Percentiles rank a stretch among this genome's conserved stretches.
Conservation (phyloP, 495 filamentous ascomycete species). For the Tuber aestivum region DNA sequence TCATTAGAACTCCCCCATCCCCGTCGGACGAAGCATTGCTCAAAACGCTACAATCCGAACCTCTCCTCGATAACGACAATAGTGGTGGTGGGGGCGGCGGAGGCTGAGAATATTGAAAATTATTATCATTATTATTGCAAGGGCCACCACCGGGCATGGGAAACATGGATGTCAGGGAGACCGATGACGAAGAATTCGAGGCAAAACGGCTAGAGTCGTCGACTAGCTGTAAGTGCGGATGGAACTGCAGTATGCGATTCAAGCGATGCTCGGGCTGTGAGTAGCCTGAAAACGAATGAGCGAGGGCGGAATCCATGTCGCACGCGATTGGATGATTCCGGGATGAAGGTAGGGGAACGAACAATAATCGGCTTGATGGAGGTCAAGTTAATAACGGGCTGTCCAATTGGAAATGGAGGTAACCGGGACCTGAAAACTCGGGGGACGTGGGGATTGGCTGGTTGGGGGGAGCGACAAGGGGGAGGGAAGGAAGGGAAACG, state of each 20-base stretch:
- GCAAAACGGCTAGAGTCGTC: constrained; percentile 27
- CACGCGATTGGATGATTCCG: not conserved
- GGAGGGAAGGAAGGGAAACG: not conserved
- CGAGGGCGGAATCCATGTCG: constrained; percentile 32
- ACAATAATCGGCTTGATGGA: not conserved
- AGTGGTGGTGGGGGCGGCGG: constrained; percentile 25
- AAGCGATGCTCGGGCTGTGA: constrained; percentile 30
- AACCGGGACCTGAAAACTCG: not conserved
- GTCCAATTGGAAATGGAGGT: not conserved
- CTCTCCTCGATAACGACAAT: constrained; percentile 33
- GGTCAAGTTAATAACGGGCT: not conserved
- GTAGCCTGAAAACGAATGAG: constrained; percentile 35
- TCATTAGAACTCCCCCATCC: constrained; percentile 18
- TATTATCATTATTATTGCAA: constrained; percentile 9
- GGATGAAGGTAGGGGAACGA: not conserved
- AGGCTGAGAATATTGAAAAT: constrained; percentile 4
- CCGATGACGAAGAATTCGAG: constrained; percentile 31
- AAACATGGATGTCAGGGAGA: constrained; percentile 28
- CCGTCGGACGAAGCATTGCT: constrained; percentile 24
- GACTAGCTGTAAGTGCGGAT: constrained; percentile 21
- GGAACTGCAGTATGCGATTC: constrained; percentile 22
- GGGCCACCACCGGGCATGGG: constrained; percentile 27
- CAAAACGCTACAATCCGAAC: constrained; percentile 29
- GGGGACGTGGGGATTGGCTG: not conserved
- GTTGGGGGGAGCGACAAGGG: not conserved